Percentiles rank a stretch among this genome's conserved stretches.
These are phyloP conservation scores for Arxiozyma heterogenica DNA, from an alignment of 1,139 yeast genomes.

Conservation along the genomic window DNA sequence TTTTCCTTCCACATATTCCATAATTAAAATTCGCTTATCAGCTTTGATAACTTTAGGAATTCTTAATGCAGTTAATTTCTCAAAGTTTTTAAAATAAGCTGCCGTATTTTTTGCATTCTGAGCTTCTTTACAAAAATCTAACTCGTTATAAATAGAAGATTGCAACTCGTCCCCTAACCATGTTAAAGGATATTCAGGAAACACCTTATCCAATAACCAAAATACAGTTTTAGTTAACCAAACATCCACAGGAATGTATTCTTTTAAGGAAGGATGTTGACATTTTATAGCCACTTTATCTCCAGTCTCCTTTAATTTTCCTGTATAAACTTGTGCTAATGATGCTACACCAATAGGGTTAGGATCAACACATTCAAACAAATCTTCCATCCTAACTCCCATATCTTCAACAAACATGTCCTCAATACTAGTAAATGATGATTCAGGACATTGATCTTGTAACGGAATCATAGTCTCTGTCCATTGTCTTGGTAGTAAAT, in stretches of 20 bases:
- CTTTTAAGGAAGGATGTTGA: slow-evolving; percentile 83
- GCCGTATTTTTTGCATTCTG: slow-evolving; percentile 63
- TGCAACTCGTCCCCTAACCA: slow-evolving; percentile 94
- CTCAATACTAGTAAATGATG: slow-evolving; percentile 60
- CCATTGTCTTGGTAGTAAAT: slow-evolving; percentile 88
- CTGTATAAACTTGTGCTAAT: slow-evolving; percentile 89
- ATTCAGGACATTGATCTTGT: slow-evolving; percentile 83
- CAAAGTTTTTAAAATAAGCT: slow-evolving; percentile 51
- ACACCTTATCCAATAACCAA: slow-evolving; percentile 59
- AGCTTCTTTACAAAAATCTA: slow-evolving; percentile 83
- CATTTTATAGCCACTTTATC: slow-evolving; percentile 85
- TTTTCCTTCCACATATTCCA: slow-evolving; percentile 83
- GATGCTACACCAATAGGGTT: slow-evolving; percentile 92
- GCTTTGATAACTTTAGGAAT: slow-evolving; percentile 69
- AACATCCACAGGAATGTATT: slow-evolving; percentile 86
- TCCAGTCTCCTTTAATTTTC: slow-evolving; percentile 49
- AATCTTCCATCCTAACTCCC: slow-evolving; percentile 51
- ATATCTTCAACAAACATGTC: slow-evolving; percentile 60
- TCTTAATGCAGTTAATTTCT: slow-evolving; percentile 59
- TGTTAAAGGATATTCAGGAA: slow-evolving; percentile 86
- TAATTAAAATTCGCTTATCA: slow-evolving; percentile 60
- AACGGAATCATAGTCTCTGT: slow-evolving; percentile 88
- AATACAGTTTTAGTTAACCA: slow-evolving; percentile 71
- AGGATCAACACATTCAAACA: slow-evolving; percentile 58
- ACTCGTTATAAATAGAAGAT: slow-evolving; percentile 74